These are phyloP conservation scores for Magnolia kwangsiensis DNA, from an alignment of 164 flowering plant species.

Conservation along the genomic window DNA sequence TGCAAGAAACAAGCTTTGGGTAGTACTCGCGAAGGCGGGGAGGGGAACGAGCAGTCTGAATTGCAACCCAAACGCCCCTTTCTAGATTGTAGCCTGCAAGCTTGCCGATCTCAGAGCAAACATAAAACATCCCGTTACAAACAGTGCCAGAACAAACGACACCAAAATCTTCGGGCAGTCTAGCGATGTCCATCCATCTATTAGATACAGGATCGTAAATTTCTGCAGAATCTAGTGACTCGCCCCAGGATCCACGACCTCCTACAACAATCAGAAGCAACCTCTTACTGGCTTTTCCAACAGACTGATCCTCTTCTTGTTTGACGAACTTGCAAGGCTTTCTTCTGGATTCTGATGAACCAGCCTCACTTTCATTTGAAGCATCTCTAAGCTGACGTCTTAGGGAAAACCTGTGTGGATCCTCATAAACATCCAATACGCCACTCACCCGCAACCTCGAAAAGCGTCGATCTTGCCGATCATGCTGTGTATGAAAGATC, in stretches of 20 bases:
- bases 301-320: slow-evolving; percentile 35
- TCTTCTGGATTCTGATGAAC: slow-evolving; percentile 27
- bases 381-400: slow-evolving; percentile 59
- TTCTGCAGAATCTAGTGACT: slow-evolving; percentile 84
- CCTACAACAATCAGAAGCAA: slow-evolving; percentile 82
- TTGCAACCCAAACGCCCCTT: slow-evolving; percentile 68
- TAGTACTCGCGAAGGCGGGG: slow-evolving; percentile 78
- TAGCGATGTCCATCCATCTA: slow-evolving; percentile 78
- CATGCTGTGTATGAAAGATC: slow-evolving; percentile 38
- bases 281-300: slow-evolving; percentile 34
- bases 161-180: slow-evolving; percentile 77
- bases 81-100: slow-evolving; percentile 83
- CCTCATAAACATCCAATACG: slow-evolving; percentile 85
- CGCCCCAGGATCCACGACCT: slow-evolving; percentile 89
- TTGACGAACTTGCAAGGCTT: slow-evolving; percentile 33
- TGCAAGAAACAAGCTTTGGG: slow-evolving; percentile 73
- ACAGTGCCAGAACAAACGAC: slow-evolving; percentile 71
- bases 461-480: slow-evolving; percentile 52
- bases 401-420: slow-evolving; percentile 89
- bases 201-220: slow-evolving; percentile 76
- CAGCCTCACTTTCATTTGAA: slow-evolving; percentile 42
- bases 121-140: slow-evolving; percentile 70
- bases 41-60: slow-evolving; percentile 67
- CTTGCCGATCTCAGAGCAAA: slow-evolving; percentile 76
- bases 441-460: slow-evolving; percentile 62